These are phyloP conservation scores for Synchytrium microbalum DNA, from an alignment of 371 early-diverging fungal genomes.

Conservation along the genomic window DNA sequence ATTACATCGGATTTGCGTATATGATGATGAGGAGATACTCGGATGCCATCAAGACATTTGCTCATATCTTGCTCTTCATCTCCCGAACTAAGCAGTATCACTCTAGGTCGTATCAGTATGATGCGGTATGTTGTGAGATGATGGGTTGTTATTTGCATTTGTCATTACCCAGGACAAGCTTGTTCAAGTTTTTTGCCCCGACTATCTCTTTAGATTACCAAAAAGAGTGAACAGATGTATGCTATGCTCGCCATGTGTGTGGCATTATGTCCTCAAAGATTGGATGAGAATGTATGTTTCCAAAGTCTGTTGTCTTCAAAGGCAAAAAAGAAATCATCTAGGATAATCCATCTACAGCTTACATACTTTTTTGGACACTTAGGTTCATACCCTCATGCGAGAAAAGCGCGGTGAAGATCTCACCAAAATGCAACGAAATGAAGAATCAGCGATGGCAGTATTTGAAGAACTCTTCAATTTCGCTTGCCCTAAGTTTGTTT, in stretches of 20 bases:
- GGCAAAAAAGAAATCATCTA: too few species aligned
- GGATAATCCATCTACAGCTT: too few species aligned
- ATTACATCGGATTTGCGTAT: conserved; percentile 93
- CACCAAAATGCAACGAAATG: conserved; percentile 63
- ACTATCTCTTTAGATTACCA: conserved; percentile 61
- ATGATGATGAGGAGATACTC: conserved; percentile 95
- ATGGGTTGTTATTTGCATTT: conserved; percentile 14
- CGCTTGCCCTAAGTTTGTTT: conserved; percentile 92
- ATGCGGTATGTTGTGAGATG: conserved; percentile 53
- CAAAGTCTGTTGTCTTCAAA: too few species aligned
- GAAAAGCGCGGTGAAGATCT: conserved; percentile 91
- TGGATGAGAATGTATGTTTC: conserved; percentile 69
- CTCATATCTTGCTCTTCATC: conserved; percentile 82
- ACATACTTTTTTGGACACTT: too few species aligned
- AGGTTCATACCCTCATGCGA: conserved; percentile 73
- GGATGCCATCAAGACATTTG: conserved; percentile 89
- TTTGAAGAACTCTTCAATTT: conserved; percentile 85
- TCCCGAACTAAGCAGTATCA: conserved; percentile 90
- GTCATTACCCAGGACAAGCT: too few species aligned
- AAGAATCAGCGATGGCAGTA: conserved; percentile 68
- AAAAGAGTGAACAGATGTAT: conserved; percentile 81
- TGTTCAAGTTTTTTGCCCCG: too few species aligned
- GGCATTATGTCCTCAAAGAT: conserved; percentile 82
- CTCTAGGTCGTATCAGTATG: conserved; percentile 83
- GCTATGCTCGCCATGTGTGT: conserved; percentile 85